Evolutionary conservation across 331 rosid genomes (phyloP).

Genomic region (Quercus phellos): DNA sequence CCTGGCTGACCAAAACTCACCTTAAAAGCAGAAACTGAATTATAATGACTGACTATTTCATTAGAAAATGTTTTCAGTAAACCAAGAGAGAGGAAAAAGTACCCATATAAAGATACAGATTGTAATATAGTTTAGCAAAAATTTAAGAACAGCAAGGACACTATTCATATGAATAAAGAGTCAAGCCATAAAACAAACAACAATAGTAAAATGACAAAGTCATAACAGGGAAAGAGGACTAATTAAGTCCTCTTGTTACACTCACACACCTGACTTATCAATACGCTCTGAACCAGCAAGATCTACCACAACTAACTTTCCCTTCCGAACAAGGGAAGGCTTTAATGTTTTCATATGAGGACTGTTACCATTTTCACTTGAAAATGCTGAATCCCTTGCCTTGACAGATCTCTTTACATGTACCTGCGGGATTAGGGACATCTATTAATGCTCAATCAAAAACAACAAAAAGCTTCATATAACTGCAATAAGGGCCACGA

Average conservation of each 20-base stretch:
- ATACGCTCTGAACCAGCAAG: constrained; percentile 99
- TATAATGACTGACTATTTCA: neutral
- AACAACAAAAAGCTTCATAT: constrained; percentile 10
- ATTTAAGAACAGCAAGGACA: neutral
- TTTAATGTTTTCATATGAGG: constrained; percentile 64
- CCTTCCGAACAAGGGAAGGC: constrained; percentile 75
- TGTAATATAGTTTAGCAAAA: neutral
- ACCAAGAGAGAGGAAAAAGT: neutral
- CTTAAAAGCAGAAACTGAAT: neutral
- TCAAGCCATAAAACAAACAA: constrained; percentile 11
- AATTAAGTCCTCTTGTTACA: neutral
- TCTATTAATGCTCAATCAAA: constrained; percentile 18
- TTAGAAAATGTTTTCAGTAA: neutral
- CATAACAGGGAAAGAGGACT: neutral
- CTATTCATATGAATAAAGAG: neutral
- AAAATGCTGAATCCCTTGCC: constrained; percentile 66
- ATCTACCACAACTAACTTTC: constrained; percentile 90
- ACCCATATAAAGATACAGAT: neutral
- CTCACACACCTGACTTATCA: constrained; percentile 80
- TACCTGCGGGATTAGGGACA: constrained; percentile 48
- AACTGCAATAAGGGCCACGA: constrained; percentile 17
- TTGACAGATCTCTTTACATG: constrained; percentile 69
- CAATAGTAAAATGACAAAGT: constrained; percentile 9
- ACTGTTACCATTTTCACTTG: constrained; percentile 62
- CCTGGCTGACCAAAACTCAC: neutral